A percentile compares a stretch with the other conserved stretches of the same genome.
Conservation (phyloP, 108 stramenopile genomes). For the Cyclotella distinguenda region DNA sequence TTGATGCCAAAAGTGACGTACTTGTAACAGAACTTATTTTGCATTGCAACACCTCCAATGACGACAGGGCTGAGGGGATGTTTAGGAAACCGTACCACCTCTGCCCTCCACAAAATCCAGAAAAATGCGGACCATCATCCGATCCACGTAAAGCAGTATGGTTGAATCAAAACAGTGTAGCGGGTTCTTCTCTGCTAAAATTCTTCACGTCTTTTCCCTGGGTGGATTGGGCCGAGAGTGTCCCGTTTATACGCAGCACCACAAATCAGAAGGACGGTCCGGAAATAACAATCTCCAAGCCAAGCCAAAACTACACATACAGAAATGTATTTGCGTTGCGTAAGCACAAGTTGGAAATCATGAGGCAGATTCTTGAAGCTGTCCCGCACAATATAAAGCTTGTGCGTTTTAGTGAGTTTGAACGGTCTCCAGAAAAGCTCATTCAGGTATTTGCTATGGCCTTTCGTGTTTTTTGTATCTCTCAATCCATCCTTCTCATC, state of each 20-base stretch:
- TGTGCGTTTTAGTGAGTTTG: conserved; percentile 41
- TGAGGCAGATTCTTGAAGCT: conserved; percentile 43
- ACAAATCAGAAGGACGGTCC: conserved; percentile 1
- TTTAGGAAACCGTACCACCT: conserved; percentile 48
- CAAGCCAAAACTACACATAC: conserved; percentile 40
- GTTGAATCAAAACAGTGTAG: conserved; percentile 42
- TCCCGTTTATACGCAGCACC: conserved; percentile 26
- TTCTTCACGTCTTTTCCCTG: conserved; percentile 42
- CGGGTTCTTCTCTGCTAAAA: conserved; percentile 13
- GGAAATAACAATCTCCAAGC: conserved; percentile 35
- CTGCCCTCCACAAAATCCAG: conserved; percentile 40
- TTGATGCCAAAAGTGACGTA: too few relatives aligned
- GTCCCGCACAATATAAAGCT: conserved; percentile 42
- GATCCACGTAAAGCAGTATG: conserved; percentile 28
- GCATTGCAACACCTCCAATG: background rate
- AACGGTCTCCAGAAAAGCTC: conserved; percentile 40
- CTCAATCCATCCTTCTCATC: background rate
- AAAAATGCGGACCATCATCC: conserved; percentile 30
- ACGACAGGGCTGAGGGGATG: conserved; percentile 44
- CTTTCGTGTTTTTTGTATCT: background rate
- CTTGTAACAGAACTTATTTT: background rate
- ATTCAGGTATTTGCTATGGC: conserved; percentile 23
- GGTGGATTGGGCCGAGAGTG: conserved; percentile 46
- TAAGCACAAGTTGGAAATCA: conserved; percentile 40
- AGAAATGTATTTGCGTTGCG: conserved; percentile 38